Conservation (phyloP, 352 stramenopile genomes). For the Phytopythium sindhum region DNA sequence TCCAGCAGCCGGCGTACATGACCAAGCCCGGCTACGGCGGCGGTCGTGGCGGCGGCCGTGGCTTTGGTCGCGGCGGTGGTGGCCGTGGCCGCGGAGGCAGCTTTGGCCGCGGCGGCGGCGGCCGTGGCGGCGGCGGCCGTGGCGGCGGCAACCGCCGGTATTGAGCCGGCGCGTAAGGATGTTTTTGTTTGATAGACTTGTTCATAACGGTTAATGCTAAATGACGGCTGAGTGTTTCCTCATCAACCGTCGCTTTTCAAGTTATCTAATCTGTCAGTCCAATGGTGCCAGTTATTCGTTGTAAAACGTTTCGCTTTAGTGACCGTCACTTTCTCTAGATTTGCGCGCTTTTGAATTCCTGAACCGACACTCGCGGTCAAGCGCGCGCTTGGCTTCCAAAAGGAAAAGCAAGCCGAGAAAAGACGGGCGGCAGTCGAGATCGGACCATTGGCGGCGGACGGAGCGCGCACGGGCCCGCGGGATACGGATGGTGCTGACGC, state of each 20-base stretch:
- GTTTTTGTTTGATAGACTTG: constrained; percentile 5
- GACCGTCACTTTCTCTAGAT: not conserved
- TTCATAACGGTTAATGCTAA: not conserved
- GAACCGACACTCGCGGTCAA: not conserved
- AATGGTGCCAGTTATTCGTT: not conserved
- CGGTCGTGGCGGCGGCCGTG: constrained; percentile 35
- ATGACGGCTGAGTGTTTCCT: not conserved
- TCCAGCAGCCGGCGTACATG: constrained; percentile 67
- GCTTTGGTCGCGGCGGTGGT: constrained; percentile 20
- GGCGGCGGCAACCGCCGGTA: constrained; percentile 23
- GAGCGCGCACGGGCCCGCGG: not conserved
- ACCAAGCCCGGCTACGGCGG: constrained; percentile 34
- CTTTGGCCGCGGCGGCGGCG: constrained; percentile 26
- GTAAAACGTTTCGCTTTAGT: not conserved
- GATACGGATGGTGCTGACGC: constrained; percentile 50
- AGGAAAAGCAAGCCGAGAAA: not conserved
- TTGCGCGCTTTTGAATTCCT: not conserved
- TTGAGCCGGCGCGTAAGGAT: constrained; percentile 8
- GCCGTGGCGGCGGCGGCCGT: constrained; percentile 16
- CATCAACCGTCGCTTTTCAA: not conserved
- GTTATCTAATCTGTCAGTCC: not conserved
- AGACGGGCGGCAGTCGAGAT: not conserved
- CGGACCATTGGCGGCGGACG: not conserved
- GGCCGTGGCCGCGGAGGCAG: constrained; percentile 32
- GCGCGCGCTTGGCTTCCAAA: not conserved